Conservation (phyloP, 768 basidiomycete species). For the Boletellus emodensis region DNA sequence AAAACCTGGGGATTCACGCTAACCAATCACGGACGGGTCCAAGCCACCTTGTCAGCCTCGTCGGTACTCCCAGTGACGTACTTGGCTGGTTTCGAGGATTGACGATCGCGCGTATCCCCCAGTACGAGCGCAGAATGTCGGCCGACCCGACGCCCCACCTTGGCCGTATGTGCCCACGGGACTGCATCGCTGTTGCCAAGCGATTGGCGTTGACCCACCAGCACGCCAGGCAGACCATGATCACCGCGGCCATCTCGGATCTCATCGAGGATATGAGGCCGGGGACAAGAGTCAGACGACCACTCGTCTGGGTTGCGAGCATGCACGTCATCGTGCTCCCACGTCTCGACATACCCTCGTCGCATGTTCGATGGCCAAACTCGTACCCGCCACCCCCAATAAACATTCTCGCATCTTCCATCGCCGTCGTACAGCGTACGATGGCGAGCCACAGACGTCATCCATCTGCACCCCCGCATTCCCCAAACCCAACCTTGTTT, state of each 20-base stretch:
- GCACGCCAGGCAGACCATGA: neutral
- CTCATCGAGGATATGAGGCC: constrained; percentile 4
- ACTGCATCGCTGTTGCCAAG: neutral
- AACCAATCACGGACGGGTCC: neutral
- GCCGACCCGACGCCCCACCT: neutral
- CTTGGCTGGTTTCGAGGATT: neutral
- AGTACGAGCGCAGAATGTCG: too few relatives aligned
- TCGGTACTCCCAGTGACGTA: neutral
- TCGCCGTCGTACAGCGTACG: neutral
- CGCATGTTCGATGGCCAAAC: constrained; percentile 14
- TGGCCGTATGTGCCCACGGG: neutral
- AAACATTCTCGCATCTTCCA: constrained; percentile 5
- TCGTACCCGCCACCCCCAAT: constrained; percentile 1
- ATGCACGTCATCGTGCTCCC: neutral
- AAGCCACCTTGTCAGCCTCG: too few relatives aligned
- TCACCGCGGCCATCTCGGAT: constrained; percentile 15
- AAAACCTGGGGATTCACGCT: neutral
- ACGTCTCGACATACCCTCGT: constrained; percentile 3
- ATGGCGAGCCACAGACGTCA: constrained; percentile 14
- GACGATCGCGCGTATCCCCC: neutral
- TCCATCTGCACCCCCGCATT: constrained; percentile 17
- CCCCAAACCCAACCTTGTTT: constrained; percentile 10
- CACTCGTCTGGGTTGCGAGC: neutral
- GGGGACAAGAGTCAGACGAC: neutral
- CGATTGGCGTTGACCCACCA: neutral